These are phyloP conservation scores for Nitzschia sp. DNA, from an alignment of 108 stramenopile species.

Conservation along the genomic window DNA sequence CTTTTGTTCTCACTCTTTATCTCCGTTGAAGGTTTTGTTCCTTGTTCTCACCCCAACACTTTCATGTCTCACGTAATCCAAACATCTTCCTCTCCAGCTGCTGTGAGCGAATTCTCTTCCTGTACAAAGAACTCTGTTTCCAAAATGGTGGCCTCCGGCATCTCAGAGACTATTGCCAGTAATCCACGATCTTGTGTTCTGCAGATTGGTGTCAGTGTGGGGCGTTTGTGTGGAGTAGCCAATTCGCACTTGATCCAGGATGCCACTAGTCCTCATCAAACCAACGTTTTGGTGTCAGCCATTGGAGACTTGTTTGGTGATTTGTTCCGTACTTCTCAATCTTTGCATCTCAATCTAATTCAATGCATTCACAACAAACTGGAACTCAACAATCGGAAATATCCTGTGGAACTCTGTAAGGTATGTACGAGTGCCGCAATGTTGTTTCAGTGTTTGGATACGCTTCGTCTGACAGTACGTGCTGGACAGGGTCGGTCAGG, in stretches of 20 bases:
- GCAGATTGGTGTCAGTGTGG: conserved; percentile 31
- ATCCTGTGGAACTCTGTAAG: conserved; percentile 85
- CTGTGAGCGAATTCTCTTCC: background rate
- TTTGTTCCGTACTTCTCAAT: conserved; percentile 17
- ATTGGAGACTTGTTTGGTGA: conserved; percentile 20
- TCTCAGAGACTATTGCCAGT: background rate
- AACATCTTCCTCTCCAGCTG: background rate
- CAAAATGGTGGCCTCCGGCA: background rate
- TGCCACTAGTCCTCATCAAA: background rate
- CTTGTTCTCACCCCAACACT: background rate
- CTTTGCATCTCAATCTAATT: conserved; percentile 25
- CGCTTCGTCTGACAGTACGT: background rate
- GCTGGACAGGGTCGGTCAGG: conserved; percentile 51
- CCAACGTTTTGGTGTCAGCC: conserved; percentile 9
- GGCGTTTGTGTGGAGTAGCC: conserved; percentile 28
- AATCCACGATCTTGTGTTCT: conserved; percentile 37
- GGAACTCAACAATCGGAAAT: conserved; percentile 74
- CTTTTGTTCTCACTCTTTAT: no score
- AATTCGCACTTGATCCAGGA: conserved; percentile 16
- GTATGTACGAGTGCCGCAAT: conserved; percentile 12
- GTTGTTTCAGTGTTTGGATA: background rate
- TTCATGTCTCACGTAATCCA: background rate
- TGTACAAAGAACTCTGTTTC: background rate
- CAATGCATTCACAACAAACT: conserved; percentile 61
- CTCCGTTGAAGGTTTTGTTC: background rate